Evolutionary conservation across 805 yeast genomes (phyloP), one percentile per base, ranked within the genome.

Genomic region (Blastobotrys parvus): DNA sequence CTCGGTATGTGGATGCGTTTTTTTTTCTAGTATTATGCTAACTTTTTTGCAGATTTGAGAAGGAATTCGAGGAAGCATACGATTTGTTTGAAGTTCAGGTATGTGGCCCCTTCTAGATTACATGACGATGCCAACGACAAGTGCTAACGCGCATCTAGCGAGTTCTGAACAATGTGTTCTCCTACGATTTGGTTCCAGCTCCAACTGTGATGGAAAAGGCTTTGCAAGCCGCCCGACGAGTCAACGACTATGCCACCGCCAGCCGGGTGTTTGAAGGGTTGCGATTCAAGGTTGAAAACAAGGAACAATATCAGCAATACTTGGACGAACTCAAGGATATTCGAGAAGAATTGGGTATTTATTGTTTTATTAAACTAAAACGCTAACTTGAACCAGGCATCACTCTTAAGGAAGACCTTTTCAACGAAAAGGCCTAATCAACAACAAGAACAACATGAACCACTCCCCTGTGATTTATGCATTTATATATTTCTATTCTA

Each of bases 101-200:
- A n/a, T n/a, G 68, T n/a, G n/a, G n/a, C n/a, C n/a, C n/a, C n/a
- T n/a, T n/a, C n/a, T n/a, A n/a, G n/a, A n/a, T n/a, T n/a, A n/a
- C n/a, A n/a, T n/a, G n/a, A n/a, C n/a, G n/a, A n/a, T n/a, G n/a
- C n/a, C n/a, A n/a, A n/a, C n/a, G n/a, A n/a, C n/a, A n/a, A n/a
- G n/a, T n/a, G n/a, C n/a, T n/a, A n/a, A n/a, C n/a, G n/a, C n/a
- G n/a, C n/a, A n/a, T n/a, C n/a, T n/a, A n/a, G 72, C 86, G 98
- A 75, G 89, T 92, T 49, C 78, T 92, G 64, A 92, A 94, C 80
- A 92, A 92, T 74, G 88, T 94, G 69, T 92, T 92, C 74, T 85
- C 97, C 13, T 92, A 92, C 74, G 98, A 92, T 71, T 78, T 92
- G 68, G 98, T 92, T 45, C 98, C 98, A 55, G 90, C 98, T 23